Evolutionary conservation across 2,329 filamentous ascomycete genomes (phyloP).

Genomic region (Fusarium subglutinans): DNA sequence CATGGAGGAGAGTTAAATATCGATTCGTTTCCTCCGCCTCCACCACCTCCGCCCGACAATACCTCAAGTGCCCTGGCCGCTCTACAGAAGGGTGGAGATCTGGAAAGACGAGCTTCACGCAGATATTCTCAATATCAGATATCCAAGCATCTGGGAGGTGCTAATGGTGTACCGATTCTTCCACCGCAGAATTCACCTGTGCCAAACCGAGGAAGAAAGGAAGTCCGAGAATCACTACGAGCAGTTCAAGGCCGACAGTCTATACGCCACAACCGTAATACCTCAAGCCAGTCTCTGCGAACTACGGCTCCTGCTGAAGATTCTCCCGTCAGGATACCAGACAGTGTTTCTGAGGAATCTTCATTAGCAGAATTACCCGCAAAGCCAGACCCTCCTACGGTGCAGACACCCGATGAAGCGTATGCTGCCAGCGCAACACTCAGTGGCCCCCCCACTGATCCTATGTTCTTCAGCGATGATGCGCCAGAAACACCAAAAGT

Average conservation of each 20-base stretch:
- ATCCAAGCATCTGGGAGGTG: conserved; percentile 87
- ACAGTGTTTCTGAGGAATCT: conserved; percentile 71
- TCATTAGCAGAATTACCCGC: conserved; percentile 35
- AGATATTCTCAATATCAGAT: conserved; percentile 98
- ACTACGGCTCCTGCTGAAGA: conserved; percentile 58
- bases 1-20: conserved; percentile 60
- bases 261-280: conserved; percentile 59
- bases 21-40: conserved; percentile 76
- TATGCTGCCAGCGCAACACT: conserved; percentile 66
- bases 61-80: conserved; percentile 91
- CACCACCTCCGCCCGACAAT: conserved; percentile 73
- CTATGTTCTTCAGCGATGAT: conserved; percentile 44
- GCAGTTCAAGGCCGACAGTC: conserved; percentile 66
- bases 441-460: conserved; percentile 64
- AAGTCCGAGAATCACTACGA: conserved; percentile 85
- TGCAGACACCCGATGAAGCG: conserved; percentile 74
- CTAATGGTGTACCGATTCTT: conserved; percentile 86
- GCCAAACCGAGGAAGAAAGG: conserved; percentile 82
- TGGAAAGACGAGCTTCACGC: conserved; percentile 91
- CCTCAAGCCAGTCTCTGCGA: conserved; percentile 55
- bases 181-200: conserved; percentile 84
- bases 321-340: conserved; percentile 68
- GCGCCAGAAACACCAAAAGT: conserved; percentile 26
- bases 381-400: conserved; percentile 47
- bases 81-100: conserved; percentile 87